Evolutionary conservation across 2,329 filamentous ascomycete species (phyloP).

Genomic region (Orbilia javanica): DNA sequence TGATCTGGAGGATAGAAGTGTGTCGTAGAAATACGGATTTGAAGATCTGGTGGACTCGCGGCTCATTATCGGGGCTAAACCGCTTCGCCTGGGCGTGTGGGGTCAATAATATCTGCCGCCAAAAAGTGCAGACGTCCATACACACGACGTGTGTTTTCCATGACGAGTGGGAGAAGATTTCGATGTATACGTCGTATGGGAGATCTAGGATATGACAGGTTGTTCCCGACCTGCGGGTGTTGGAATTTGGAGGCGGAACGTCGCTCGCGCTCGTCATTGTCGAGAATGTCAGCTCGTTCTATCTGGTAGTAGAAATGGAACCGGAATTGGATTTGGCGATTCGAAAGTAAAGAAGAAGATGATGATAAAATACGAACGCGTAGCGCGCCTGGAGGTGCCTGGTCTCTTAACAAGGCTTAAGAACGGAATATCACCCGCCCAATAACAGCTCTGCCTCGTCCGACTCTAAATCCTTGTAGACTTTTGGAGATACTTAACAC

Average conservation of each 20-base stretch:
- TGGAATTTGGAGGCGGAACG: background rate
- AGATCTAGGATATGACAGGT: background rate
- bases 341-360: background rate
- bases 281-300: background rate
- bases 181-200: conserved; percentile 26
- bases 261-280: conserved; percentile 4
- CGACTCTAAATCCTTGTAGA: conserved; percentile 1
- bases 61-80: background rate
- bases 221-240: background rate
- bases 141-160: conserved; percentile 36
- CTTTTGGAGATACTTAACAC: conserved; percentile 5
- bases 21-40: conserved; percentile 4
- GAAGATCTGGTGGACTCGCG: conserved; percentile 30
- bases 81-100: conserved; percentile 1
- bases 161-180: conserved; percentile 31
- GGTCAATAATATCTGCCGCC: conserved; percentile 10
- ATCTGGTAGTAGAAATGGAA: background rate
- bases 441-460: background rate
- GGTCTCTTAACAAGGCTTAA: background rate
- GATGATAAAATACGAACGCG: background rate
- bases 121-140: conserved; percentile 33
- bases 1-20: conserved; percentile 3
- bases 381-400: conserved; percentile 1
- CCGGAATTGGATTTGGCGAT: background rate
- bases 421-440: background rate